phyloP scores from a whole-genome alignment of 2,329 filamentous ascomycete genomes.

The Sporothrix schenckii region DNA sequence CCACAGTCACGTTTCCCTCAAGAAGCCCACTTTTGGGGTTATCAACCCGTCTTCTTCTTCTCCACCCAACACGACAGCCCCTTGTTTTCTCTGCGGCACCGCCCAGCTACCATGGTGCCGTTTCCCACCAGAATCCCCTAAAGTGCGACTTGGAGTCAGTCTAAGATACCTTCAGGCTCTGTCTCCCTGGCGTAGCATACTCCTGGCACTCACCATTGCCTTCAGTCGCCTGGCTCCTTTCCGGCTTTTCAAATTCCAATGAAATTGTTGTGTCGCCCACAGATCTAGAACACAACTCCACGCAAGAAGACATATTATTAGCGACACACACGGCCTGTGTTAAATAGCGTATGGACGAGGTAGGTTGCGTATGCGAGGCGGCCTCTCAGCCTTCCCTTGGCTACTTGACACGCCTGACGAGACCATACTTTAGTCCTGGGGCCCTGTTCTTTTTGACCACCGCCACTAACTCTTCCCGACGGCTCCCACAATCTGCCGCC shows the following conservation, averaged over 20 bases:
- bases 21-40: neutral
- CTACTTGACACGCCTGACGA: too few species aligned
- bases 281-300: neutral
- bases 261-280: neutral
- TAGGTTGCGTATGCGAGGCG: conserved; percentile 11
- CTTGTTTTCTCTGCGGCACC: conserved; percentile 6
- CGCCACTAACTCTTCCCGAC: neutral
- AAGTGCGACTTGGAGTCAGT: conserved; percentile 4
- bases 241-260: too few species aligned
- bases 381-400: too few species aligned
- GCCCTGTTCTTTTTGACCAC: neutral
- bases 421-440: neutral
- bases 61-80: conserved; percentile 14
- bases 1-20: conserved; percentile 9
- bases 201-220: neutral
- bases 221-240: neutral
- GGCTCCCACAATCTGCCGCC: conserved; percentile 16
- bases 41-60: neutral
- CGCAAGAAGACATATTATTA: neutral
- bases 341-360: conserved; percentile 8
- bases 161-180: neutral
- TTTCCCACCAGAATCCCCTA: conserved; percentile 3
- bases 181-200: too few species aligned
- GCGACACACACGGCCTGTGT: neutral
- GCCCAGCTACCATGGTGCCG: neutral